phyloP scores from a whole-genome alignment of 768 basidiomycete species.

The Glaciozyma antarctica region DNA sequence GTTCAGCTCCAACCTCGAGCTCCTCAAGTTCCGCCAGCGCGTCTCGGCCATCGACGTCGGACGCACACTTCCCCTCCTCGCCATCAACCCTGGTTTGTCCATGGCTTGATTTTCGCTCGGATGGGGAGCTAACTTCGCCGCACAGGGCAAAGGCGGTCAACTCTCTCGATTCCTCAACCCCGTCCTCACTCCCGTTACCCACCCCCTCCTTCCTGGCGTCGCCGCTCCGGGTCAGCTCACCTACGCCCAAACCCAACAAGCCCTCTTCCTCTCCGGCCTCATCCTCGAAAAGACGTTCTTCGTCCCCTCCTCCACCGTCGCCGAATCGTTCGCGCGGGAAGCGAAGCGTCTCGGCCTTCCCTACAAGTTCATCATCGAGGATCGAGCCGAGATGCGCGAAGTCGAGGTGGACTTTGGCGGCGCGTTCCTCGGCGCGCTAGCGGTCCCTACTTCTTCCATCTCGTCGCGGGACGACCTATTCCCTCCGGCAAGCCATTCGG shows the following conservation, averaged over 20 bases:
- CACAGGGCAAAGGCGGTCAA: slow-evolving; percentile 22
- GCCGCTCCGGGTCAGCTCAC: slow-evolving; percentile 90
- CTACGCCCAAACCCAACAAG: slow-evolving; percentile 71
- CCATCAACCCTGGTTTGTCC: slow-evolving; percentile 60
- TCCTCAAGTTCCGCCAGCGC: slow-evolving; percentile 56
- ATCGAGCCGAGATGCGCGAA: slow-evolving; percentile 14
- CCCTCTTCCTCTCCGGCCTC: slow-evolving; percentile 65
- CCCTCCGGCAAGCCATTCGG: slow-evolving; percentile 8
- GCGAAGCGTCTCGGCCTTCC: slow-evolving; percentile 27
- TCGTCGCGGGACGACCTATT: slow-evolving; percentile 17
- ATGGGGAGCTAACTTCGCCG: too few relatives aligned
- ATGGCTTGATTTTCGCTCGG: too few relatives aligned
- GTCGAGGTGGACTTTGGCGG: slow-evolving; percentile 21
- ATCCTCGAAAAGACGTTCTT: slow-evolving; percentile 29
- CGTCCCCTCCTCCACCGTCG: slow-evolving; percentile 15
- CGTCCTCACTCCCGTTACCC: slow-evolving; percentile 80
- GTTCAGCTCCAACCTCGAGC: slow-evolving; percentile 64
- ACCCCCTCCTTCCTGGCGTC: slow-evolving; percentile 67
- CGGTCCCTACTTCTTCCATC: slow-evolving; percentile 3
- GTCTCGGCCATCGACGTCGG: slow-evolving; percentile 38
- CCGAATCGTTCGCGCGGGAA: slow-evolving; percentile 18
- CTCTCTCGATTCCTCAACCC: slow-evolving; percentile 46
- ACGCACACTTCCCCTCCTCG: slow-evolving; percentile 16
- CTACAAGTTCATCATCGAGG: slow-evolving; percentile 28
- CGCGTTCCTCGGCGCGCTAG: slow-evolving; percentile 9